Evolutionary conservation across 2,329 filamentous ascomycete genomes (phyloP), one percentile per base, ranked within the genome.

Genomic region (Cadophora malorum): DNA sequence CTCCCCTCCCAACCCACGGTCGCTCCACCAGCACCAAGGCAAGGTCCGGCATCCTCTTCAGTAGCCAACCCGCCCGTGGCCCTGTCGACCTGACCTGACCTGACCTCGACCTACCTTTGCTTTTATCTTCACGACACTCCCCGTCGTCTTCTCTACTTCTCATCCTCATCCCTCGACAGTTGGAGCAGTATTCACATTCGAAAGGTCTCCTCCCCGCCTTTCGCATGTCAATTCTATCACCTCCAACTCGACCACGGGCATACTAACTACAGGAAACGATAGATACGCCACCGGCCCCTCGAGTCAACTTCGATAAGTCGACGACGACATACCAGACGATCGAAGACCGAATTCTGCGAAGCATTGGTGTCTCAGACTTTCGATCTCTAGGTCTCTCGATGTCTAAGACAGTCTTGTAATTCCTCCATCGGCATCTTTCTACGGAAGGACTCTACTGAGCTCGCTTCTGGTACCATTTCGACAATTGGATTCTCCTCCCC

Each of bases 131-230:
- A 38, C 35, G 41, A 28, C 45, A 52, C 58, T 28, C 35, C 56
- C 31, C 12, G 10, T 19, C 41, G 16, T 60, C 38, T 49, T 67
- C 41, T 66, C 67, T 63, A 45, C 62, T 64, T 65, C 65, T 64
- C 68, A 50, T 56, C 67, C 67, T 52, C 50, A 47, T 41, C 62
- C 62, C 53, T 41, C 41, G 23, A 52, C 33, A 45, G 64, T 66
- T 65, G 45, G 64, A 67, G 47, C 67, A 67, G 66, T 16, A 41
- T 45, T 64, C 62, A 70, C 68, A 41, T 60, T 69, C 69, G 71
- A 72, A 71, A 69, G 74, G 74, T 67, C 69, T 66, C 64, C 64
- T 70, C 71, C 68, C 71, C 69, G 69, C 74, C 72, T 69, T 73
- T 74, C 72, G 69, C 69, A 71, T 74, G 72, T 71, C 60, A 69